Base-by-base conservation (phyloP, 2,329 filamentous ascomycete genomes). In the Aspergillus floridensis region DNA sequence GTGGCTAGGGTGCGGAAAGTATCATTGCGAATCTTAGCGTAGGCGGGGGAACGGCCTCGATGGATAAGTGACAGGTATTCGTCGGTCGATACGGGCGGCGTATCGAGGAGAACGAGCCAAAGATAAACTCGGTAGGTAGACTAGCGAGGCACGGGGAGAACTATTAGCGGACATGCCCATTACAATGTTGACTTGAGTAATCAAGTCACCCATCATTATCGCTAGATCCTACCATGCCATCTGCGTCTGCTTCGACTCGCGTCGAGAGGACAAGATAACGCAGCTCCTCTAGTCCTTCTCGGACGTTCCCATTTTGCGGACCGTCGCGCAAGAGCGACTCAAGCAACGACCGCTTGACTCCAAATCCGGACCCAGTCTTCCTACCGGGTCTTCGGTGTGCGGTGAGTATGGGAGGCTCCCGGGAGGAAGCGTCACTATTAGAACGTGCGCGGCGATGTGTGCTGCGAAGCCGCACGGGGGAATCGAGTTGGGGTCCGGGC, bases 1-100 rank as follows among this genome's bases (percentile, higher is more conserved):
- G 93, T 97, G 32, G 95, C 95, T 57, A 99, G 82, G 0, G 95
- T 99, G 68, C 95, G 91, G 76, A 98, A 98, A 46, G 95, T 97
- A 76, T 99, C 95, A 77, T 99, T 97, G 74, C 93, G 91, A 72
- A 99, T 99, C 79, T 99, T 99, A 70, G 91, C 87, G 79, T 99
- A 96, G 49, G 92, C 93, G 0, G 93, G 93, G 3, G 93, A 98
- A 24, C 93, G 90, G 63, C 95, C 93, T 64, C 95, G 91, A 72
- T 96, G 92, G 65, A 99, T 89, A 49, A 98, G 88, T 59, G 86
- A 84, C 65, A 98, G 89, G 74, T 99, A 99, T 62, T 89, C 84
- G 69, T 96, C 91, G 59, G 95, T 96, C 49, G 88, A 84, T 63
- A 97, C 81, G 48, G 96, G 87, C 6, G 92, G 88, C 32, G 93